These are phyloP conservation scores for Mycena rosella DNA, from an alignment of 768 basidiomycete species.

Conservation along the genomic window DNA sequence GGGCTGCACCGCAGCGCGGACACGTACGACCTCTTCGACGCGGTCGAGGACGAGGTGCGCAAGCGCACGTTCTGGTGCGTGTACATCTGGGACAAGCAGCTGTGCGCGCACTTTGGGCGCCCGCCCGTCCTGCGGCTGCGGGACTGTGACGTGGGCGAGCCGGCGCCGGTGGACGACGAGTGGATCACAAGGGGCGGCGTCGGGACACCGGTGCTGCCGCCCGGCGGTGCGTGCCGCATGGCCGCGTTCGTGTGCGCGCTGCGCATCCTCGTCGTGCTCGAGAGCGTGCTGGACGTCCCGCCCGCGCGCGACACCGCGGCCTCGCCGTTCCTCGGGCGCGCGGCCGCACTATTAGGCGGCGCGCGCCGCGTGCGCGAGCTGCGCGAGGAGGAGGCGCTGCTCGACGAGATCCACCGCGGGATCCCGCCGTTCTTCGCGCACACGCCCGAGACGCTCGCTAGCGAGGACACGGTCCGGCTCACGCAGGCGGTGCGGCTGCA, in stretches of 20 bases:
- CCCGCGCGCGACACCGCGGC: slow-evolving; percentile 65
- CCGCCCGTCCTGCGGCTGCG: slow-evolving; percentile 55
- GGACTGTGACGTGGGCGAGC: slow-evolving; percentile 96
- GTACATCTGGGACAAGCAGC: slow-evolving; percentile 89
- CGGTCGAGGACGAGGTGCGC: slow-evolving; percentile 75
- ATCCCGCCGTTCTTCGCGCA: slow-evolving; percentile 87
- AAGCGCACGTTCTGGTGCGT: slow-evolving; percentile 98
- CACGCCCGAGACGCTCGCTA: slow-evolving; percentile 81
- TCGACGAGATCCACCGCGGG: slow-evolving; percentile 82
- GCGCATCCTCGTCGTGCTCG: slow-evolving; percentile 88
- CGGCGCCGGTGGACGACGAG: slow-evolving; percentile 89
- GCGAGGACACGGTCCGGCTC: slow-evolving; percentile 88
- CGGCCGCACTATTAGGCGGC: slow-evolving; percentile 77
- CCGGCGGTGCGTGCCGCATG: slow-evolving; percentile 81
- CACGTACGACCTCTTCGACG: slow-evolving; percentile 9
- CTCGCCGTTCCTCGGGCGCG: slow-evolving; percentile 83
- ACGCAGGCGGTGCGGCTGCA: slow-evolving; percentile 91
- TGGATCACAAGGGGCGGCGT: slow-evolving; percentile 83
- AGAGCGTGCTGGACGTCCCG: slow-evolving; percentile 87
- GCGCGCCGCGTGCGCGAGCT: slow-evolving; percentile 72
- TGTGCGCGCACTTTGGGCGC: background rate
- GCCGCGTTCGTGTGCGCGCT: slow-evolving; percentile 83
- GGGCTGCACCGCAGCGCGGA: slow-evolving; percentile 8
- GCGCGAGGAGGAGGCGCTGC: slow-evolving; percentile 82
- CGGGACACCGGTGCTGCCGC: slow-evolving; percentile 65